A percentile compares a stretch with the other conserved stretches of the same genome.
Evolutionary conservation across 2,329 filamentous ascomycete genomes (phyloP).

Genomic region (Teratosphaeria epicoccoides): DNA sequence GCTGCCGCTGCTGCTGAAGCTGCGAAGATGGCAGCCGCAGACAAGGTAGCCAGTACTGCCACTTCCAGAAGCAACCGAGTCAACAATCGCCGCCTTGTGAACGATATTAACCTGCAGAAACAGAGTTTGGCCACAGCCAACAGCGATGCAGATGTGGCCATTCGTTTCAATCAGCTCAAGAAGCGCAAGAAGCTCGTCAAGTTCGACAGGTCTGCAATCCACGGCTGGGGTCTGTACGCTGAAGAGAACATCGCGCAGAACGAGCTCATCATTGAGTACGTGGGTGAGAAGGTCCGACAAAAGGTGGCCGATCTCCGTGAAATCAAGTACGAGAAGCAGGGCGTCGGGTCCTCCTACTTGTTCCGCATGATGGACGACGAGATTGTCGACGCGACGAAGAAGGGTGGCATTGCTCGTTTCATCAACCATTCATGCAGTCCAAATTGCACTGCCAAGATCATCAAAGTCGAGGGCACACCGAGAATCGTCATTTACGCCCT

Average conservation of each 20-base stretch:
- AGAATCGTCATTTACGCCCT: conserved; percentile 98
- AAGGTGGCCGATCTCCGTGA: conserved; percentile 96
- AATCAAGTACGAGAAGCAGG: conserved; percentile 83
- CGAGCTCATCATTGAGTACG: conserved; percentile 99
- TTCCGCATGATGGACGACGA: conserved; percentile 98
- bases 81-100: conserved; percentile 88
- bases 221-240: conserved; percentile 96
- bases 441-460: conserved; percentile 98
- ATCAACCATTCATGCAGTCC: conserved; percentile 98
- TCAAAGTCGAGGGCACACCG: conserved; percentile 96
- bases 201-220: conserved; percentile 93
- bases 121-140: conserved; percentile 54
- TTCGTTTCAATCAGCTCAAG: conserved; percentile 98
- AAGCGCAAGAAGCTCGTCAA: conserved; percentile 99
- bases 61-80: conserved; percentile 89
- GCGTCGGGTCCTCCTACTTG: conserved; percentile 92
- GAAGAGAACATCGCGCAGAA: conserved; percentile 95
- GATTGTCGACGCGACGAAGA: conserved; percentile 96
- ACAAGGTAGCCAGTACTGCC: conserved; percentile 74
- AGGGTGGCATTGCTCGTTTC: conserved; percentile 93
- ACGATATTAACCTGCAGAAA: conserved; percentile 92
- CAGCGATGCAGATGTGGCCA: conserved; percentile 69
- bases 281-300: conserved; percentile 93
- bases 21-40: conserved; percentile 57
- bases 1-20: conserved; percentile 53